phyloP scores from a whole-genome alignment of 768 basidiomycete genomes.

The Podaxis sp. region DNA sequence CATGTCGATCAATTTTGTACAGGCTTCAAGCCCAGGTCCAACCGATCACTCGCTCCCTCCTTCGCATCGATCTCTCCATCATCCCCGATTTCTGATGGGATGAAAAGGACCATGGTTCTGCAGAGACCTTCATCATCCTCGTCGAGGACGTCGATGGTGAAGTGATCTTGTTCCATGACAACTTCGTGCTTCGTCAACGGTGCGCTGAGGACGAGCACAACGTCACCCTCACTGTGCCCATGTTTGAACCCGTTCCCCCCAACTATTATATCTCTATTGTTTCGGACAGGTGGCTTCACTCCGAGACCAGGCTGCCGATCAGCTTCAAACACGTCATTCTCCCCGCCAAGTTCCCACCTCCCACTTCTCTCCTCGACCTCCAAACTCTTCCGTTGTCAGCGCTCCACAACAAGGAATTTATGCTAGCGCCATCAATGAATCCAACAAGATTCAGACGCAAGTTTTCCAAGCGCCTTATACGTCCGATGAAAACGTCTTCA shows the following conservation, averaged over 20 bases:
- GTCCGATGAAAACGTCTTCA: constrained; percentile 94
- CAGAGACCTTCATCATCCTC: constrained; percentile 90
- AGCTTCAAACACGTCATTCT: constrained; percentile 98
- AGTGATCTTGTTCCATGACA: constrained; percentile 92
- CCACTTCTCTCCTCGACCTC: constrained; percentile 90
- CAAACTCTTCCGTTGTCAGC: constrained; percentile 89
- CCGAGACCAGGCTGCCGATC: constrained; percentile 91
- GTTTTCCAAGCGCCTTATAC: constrained; percentile 98
- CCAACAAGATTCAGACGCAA: constrained; percentile 99
- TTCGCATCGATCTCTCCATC: constrained; percentile 92
- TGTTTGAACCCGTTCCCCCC: constrained; percentile 96
- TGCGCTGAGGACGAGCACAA: constrained; percentile 95
- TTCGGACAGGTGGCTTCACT: constrained; percentile 94
- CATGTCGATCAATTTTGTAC: background rate
- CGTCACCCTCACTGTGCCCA: constrained; percentile 91
- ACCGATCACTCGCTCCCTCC: constrained; percentile 90
- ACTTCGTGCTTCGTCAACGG: constrained; percentile 86
- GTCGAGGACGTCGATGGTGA: constrained; percentile 99
- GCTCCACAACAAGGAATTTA: constrained; percentile 93
- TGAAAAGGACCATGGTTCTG: constrained; percentile 84
- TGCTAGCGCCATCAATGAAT: constrained; percentile 72
- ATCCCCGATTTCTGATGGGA: constrained; percentile 99
- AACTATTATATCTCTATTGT: constrained; percentile 97
- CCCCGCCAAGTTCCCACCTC: constrained; percentile 93
- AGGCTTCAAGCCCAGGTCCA: constrained; percentile 95